These are phyloP conservation scores for Wallacemonas sp. DNA, from an alignment of 208 protist species.

Conservation along the genomic window DNA sequence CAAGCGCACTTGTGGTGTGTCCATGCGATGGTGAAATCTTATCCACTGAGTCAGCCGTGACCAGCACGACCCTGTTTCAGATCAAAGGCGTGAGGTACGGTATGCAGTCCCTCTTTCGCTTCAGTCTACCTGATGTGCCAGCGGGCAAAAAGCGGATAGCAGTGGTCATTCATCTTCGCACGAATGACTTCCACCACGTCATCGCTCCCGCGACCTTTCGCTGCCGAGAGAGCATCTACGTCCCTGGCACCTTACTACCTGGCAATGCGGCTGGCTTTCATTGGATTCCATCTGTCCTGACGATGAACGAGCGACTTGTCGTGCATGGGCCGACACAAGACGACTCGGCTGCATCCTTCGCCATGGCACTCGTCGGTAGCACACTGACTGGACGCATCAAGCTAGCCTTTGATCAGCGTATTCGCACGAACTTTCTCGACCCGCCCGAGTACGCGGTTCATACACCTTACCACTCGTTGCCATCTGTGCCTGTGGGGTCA, in stretches of 20 bases:
- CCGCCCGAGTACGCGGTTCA: constrained; percentile 81
- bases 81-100: constrained; percentile 81
- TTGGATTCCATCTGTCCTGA: constrained; percentile 73
- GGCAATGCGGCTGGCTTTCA: constrained; percentile 66
- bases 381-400: constrained; percentile 73
- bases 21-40: constrained; percentile 80
- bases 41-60: constrained; percentile 33
- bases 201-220: constrained; percentile 51
- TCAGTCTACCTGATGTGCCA: constrained; percentile 13
- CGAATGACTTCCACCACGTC: constrained; percentile 84
- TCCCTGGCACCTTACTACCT: constrained; percentile 77
- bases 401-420: constrained; percentile 60
- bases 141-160: constrained; percentile 54
- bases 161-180: constrained; percentile 64
- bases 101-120: constrained; percentile 62
- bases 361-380: constrained; percentile 75
- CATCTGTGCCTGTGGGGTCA: constrained; percentile 36
- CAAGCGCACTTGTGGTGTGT: constrained; percentile 30
- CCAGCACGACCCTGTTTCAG: constrained; percentile 48
- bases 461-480: constrained; percentile 37
- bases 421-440: constrained; percentile 81
- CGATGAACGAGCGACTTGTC: constrained; percentile 79
- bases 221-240: constrained; percentile 66
- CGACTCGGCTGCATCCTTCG: constrained; percentile 20
- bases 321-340: constrained; percentile 39